A percentile compares a stretch with the other conserved stretches of the same genome.
Evolutionary conservation across 345 rosid species (phyloP).

Genomic region (Gossypium anomalum): DNA sequence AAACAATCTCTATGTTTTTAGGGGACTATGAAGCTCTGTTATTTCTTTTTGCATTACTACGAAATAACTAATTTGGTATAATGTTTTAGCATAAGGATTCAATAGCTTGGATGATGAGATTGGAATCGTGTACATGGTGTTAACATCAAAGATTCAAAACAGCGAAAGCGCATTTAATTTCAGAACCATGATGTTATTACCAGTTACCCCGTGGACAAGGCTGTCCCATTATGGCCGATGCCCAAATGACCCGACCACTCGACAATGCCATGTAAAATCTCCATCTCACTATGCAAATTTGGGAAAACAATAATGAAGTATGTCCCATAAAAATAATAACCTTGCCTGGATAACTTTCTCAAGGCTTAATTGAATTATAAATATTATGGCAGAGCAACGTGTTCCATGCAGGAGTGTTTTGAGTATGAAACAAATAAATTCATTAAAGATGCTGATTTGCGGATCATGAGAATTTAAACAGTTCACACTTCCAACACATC

Average conservation of each 20-base stretch:
- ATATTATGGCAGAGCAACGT: neutral
- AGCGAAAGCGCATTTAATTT: conserved; percentile 8
- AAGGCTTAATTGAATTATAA: neutral
- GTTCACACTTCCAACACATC: neutral
- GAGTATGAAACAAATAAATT: neutral
- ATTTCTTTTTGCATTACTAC: neutral
- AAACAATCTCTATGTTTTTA: neutral
- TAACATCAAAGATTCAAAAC: conserved; percentile 5
- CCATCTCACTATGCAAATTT: neutral
- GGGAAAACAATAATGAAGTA: neutral
- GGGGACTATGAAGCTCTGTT: neutral
- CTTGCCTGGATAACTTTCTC: neutral
- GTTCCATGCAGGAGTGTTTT: neutral
- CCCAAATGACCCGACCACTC: neutral
- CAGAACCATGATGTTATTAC: neutral
- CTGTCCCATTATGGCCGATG: conserved; percentile 1
- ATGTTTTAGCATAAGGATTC: neutral
- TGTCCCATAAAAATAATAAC: neutral
- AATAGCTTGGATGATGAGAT: neutral
- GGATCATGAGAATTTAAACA: neutral
- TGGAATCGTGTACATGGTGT: neutral
- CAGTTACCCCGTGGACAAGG: neutral
- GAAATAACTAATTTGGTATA: neutral
- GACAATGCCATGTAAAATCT: neutral
- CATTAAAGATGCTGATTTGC: neutral